Conservation (phyloP, 2,329 filamentous ascomycete species). For the Fusarium sublunatum region DNA sequence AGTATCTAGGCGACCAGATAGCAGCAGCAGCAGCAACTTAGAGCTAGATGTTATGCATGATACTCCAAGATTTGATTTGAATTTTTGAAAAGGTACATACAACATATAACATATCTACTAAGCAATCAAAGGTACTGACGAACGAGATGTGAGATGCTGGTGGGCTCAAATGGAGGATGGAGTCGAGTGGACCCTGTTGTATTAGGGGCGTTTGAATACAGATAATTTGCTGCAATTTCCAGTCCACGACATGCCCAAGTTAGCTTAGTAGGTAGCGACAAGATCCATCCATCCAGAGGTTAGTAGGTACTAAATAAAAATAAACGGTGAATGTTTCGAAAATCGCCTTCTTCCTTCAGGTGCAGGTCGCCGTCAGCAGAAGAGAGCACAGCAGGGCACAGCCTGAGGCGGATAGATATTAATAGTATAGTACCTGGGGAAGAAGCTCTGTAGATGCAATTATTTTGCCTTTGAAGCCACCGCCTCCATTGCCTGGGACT, state of each 20-base stretch:
- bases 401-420: not conserved
- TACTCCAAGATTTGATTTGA: not conserved
- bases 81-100: not conserved
- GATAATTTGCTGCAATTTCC: slow-evolving; percentile 38
- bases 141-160: slow-evolving; percentile 29
- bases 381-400: not conserved
- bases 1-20: slow-evolving; percentile 21
- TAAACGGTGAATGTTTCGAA: slow-evolving; percentile 40
- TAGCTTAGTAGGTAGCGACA: not conserved
- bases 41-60: not conserved
- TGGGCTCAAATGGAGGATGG: slow-evolving; percentile 31
- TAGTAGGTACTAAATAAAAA: slow-evolving; percentile 32
- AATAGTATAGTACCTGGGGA: not conserved
- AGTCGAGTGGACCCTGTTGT: slow-evolving; percentile 34
- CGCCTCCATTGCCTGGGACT: no score
- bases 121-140: slow-evolving; percentile 27
- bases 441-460: no score
- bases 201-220: slow-evolving; percentile 38
- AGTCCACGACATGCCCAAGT: slow-evolving; percentile 18
- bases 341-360: slow-evolving; percentile 27
- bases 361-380: slow-evolving; percentile 32
- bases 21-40: slow-evolving; percentile 11
- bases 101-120: slow-evolving; percentile 4
- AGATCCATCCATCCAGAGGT: not conserved
- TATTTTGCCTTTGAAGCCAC: no score